phyloP scores from a whole-genome alignment of 2,329 filamentous ascomycete species.

The Torrubiella hemipterigena region DNA sequence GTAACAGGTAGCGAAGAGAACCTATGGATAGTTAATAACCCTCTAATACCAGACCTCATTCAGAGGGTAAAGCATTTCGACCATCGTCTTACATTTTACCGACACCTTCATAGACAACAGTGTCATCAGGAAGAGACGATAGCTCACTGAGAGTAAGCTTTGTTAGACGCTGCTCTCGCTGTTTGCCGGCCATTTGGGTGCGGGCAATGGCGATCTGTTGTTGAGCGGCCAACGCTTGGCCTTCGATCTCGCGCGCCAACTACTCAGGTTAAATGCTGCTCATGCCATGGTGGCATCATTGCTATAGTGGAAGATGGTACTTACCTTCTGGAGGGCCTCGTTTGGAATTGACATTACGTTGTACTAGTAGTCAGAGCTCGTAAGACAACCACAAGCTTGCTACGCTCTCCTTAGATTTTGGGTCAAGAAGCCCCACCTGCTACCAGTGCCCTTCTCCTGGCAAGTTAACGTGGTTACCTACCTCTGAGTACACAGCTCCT shows the following conservation, averaged over 20 bases:
- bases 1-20: constrained; percentile 70
- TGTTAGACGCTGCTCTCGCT: constrained; percentile 77
- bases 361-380: no score
- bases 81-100: constrained; percentile 73
- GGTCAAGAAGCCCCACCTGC: no score
- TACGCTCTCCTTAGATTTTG: no score
- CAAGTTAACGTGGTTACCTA: no score
- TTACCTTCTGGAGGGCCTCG: constrained; percentile 84
- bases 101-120: constrained; percentile 83
- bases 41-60: neutral
- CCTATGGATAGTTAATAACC: constrained; percentile 36
- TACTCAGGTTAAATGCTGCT: constrained; percentile 21
- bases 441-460: no score
- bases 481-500: no score
- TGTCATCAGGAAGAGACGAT: constrained; percentile 59
- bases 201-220: constrained; percentile 85
- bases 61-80: neutral
- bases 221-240: constrained; percentile 75
- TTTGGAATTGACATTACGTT: constrained; percentile 80
- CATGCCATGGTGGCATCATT: constrained; percentile 6
- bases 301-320: constrained; percentile 7
- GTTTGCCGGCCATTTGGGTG: constrained; percentile 72
- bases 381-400: no score
- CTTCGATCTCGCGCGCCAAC: constrained; percentile 90
- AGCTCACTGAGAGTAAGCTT: constrained; percentile 81